Base-by-base conservation (phyloP, 177 flowering plant genomes). In the Vitis hybrid region DNA sequence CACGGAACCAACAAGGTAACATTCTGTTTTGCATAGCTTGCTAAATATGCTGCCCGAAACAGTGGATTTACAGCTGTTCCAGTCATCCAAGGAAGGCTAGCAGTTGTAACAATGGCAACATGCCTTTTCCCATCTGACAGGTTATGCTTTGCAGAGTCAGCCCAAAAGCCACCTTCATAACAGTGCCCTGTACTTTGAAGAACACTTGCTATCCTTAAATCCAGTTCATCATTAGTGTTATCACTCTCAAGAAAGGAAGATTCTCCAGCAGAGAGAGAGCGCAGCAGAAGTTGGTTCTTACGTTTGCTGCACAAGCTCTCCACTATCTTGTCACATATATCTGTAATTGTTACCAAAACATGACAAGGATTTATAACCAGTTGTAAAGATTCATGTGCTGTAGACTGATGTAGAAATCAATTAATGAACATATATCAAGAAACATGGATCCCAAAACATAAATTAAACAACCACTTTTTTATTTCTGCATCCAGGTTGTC, bases 71-170 rank as follows among this genome's bases (percentile, higher is more conserved):
- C 95, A 62, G 99, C 98, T 72, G 99, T 96, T 74, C 99, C 99
- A 29, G 99, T 96, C 98, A 96, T 90, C 99, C 99, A 96, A 72
- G 99, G 99, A 80, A 96, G 97, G 80, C 98, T 94, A 67, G 98
- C 99, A 66, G 99, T 96, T 57, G 99, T 96, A 64, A 96, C 92
- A 72, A 96, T 90, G 56, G 99, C 98, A 58, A 96, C 97, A 83
- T 94, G 86, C 73, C 95, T 85, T 82, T 89, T 89, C 67, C 76
- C 67, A 55, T 86, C 87, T 5, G 87, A 61, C 3, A 65, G 70
- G 13, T 83, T 79, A 67, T 75, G 75, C 76, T 89, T 93, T 63
- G 57, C 74, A 61, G 81, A 74, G 63, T 93, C 92, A 26, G 77
- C 70, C 94, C 93, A 90, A 61, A 88, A 79, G 65, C 96, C 96